Conservation (phyloP, 2,329 filamentous ascomycete genomes). For the Juglanconis oblonga region DNA sequence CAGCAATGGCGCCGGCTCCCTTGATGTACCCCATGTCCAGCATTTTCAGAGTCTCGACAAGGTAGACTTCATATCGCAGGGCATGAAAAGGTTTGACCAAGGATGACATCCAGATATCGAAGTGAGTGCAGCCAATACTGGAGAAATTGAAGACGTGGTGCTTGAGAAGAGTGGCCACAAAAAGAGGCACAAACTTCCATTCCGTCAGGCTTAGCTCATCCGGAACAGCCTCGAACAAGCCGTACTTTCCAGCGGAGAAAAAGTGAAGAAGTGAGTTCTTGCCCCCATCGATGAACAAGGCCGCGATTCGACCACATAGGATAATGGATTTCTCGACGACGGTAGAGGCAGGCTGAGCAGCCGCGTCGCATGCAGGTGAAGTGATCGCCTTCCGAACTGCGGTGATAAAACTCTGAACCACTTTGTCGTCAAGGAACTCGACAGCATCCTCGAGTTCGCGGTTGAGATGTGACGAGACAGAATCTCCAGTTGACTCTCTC, state of each 20-base stretch:
- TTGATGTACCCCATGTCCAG: conserved; percentile 43
- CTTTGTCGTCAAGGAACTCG: conserved; percentile 16
- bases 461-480: conserved; percentile 24
- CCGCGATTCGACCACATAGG: conserved; percentile 45
- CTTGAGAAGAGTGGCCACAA: conserved; percentile 48
- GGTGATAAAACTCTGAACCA: conserved; percentile 10
- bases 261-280: conserved; percentile 39
- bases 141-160: conserved; percentile 45
- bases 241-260: conserved; percentile 46
- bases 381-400: conserved; percentile 6
- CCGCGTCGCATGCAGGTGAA: background rate
- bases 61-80: conserved; percentile 46
- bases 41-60: conserved; percentile 44
- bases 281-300: conserved; percentile 42
- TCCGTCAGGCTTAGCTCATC: conserved; percentile 38
- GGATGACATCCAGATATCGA: conserved; percentile 51
- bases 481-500: conserved; percentile 32
- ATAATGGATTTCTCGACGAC: conserved; percentile 38
- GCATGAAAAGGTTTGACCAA: conserved; percentile 48
- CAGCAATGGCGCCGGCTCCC: conserved; percentile 33
- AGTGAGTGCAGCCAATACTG: conserved; percentile 41
- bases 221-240: conserved; percentile 44
- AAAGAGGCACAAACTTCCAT: conserved; percentile 48
- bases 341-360: background rate
- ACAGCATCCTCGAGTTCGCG: conserved; percentile 47